Percentiles rank a stretch among this genome's conserved stretches.
Conservation (phyloP, 129 eudicot genomes). For the Centaurea solstitialis region DNA sequence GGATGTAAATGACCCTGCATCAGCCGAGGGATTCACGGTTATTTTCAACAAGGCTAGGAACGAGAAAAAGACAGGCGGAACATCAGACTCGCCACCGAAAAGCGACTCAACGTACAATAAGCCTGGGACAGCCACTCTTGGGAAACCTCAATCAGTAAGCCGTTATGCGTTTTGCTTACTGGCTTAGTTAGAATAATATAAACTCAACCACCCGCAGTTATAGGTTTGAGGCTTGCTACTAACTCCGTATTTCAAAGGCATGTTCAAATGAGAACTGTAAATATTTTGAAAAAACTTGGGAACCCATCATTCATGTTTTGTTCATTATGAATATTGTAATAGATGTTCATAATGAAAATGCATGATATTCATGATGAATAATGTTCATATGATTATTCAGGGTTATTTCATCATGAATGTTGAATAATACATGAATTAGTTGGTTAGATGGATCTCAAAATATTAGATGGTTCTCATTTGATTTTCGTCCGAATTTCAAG, state of each 20-base stretch:
- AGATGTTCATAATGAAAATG: not conserved
- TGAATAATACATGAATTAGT: not conserved
- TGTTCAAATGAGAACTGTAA: not conserved
- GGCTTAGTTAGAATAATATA: conserved; percentile 2
- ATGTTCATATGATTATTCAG: no score
- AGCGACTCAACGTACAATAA: conserved; percentile 46
- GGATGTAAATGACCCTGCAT: conserved; percentile 89
- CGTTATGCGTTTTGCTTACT: conserved; percentile 4
- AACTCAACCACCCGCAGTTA: not conserved
- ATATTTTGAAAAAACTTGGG: not conserved
- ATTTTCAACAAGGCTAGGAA: conserved; percentile 81
- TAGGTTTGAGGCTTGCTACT: not conserved
- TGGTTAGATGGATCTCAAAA: not conserved
- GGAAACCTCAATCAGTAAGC: conserved; percentile 83
- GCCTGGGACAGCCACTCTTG: conserved; percentile 54
- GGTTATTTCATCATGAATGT: not conserved
- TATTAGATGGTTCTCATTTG: not conserved
- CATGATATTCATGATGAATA: not conserved
- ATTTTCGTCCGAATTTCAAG: not conserved
- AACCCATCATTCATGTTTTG: not conserved
- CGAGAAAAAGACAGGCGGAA: conserved; percentile 78
- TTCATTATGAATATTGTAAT: no score
- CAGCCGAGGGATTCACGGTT: conserved; percentile 87
- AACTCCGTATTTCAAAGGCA: not conserved
- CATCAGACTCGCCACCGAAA: conserved; percentile 67